A percentile compares a stretch with the other conserved stretches of the same genome.
These are phyloP conservation scores for Plantago elongata DNA, from an alignment of 257 asterid genomes.

Conservation along the genomic window DNA sequence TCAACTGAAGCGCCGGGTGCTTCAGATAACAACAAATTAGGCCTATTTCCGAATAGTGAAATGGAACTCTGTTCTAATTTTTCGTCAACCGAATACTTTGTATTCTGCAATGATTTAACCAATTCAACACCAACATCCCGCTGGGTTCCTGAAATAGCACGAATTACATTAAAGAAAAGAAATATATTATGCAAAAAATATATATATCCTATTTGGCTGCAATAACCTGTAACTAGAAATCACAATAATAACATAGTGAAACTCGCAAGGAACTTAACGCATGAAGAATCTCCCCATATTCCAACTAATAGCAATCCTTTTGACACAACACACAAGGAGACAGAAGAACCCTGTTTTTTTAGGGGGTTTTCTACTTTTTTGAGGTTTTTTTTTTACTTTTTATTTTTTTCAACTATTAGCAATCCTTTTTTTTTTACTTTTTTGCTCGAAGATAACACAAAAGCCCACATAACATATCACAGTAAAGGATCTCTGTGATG, in stretches of 20 bases:
- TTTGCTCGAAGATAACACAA: neutral
- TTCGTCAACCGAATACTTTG: constrained; percentile 74
- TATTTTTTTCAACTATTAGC: too few species aligned
- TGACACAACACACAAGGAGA: neutral
- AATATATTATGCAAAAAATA: neutral
- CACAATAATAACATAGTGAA: too few species aligned
- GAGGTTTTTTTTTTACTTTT: neutral
- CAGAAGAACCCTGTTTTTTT: constrained; percentile 1
- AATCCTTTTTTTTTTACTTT: neutral
- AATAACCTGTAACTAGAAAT: too few species aligned
- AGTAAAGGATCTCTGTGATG: too few species aligned
- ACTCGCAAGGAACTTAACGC: neutral
- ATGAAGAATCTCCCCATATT: neutral
- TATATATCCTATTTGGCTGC: neutral
- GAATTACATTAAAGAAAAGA: constrained; percentile 14
- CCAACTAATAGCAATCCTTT: neutral
- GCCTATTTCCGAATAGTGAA: constrained; percentile 54
- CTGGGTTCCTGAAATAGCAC: constrained; percentile 51
- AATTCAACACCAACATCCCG: constrained; percentile 82
- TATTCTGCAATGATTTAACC: constrained; percentile 88
- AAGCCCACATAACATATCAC: neutral
- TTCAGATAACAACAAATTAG: constrained; percentile 17
- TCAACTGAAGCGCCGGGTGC: constrained; percentile 28
- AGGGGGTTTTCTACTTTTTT: too few species aligned
- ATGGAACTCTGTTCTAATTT: constrained; percentile 69